Conservation (phyloP, 352 stramenopile species). For the Phytopythium aichiense region DNA sequence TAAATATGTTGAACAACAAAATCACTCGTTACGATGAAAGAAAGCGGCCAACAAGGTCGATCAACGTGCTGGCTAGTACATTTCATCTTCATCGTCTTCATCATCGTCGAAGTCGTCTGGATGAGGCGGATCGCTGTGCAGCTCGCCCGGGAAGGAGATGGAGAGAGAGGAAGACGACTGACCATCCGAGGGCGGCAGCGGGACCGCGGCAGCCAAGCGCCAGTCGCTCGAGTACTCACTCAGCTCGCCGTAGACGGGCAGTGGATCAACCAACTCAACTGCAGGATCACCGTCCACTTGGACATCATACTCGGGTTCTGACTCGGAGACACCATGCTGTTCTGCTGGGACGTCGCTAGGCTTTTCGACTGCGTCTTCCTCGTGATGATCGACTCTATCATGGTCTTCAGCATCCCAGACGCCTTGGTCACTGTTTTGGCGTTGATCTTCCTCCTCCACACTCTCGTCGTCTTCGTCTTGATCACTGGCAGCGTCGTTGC, state of each 20-base stretch:
- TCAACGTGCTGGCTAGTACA: not conserved
- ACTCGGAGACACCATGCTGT: not conserved
- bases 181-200: slow-evolving; percentile 13
- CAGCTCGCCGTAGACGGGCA: not conserved
- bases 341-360: not conserved
- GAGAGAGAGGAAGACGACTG: slow-evolving; percentile 6
- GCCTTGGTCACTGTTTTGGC: not conserved
- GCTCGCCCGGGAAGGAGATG: not conserved
- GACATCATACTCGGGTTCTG: not conserved
- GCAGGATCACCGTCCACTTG: not conserved
- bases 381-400: no score
- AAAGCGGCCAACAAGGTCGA: not conserved
- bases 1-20: not conserved
- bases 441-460: not conserved
- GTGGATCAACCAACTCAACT: not conserved
- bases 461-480: not conserved
- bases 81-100: not conserved
- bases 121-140: not conserved
- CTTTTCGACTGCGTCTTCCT: not conserved
- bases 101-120: not conserved
- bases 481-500: not conserved
- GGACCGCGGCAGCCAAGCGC: slow-evolving; percentile 11
- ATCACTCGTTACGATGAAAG: not conserved
- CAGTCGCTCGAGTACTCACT: not conserved
- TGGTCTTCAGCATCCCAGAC: not conserved